Evolutionary conservation across 495 filamentous ascomycete genomes (phyloP).

Genomic region (Penicillium angulare): DNA sequence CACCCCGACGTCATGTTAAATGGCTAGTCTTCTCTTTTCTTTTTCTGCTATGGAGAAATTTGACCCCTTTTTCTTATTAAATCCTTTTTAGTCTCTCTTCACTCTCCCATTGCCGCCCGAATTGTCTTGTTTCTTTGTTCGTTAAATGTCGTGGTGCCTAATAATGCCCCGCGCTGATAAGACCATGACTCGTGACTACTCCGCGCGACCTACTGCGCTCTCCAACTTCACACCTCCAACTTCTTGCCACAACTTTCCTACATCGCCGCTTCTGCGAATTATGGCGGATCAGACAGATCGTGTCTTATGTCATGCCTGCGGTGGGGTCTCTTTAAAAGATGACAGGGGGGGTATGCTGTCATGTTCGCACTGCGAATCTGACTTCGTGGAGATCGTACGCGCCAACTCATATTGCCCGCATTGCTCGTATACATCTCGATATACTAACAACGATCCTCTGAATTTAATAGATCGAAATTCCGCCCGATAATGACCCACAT

Average conservation of each 20-base stretch:
- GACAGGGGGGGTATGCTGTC: conserved; percentile 61
- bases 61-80: not conserved
- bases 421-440: not conserved
- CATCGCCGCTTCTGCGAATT: not conserved
- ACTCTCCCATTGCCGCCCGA: not conserved
- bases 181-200: conserved; percentile 21
- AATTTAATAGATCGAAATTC: conserved; percentile 34
- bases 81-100: not conserved
- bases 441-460: conserved; percentile 30
- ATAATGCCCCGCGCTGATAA: conserved; percentile 16
- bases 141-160: not conserved
- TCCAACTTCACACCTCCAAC: not conserved
- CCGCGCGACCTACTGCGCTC: conserved; percentile 9
- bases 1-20: conserved; percentile 1
- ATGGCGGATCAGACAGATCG: conserved; percentile 48
- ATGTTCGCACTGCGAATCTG: conserved; percentile 71
- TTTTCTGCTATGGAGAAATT: not conserved
- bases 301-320: conserved; percentile 79
- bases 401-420: not conserved
- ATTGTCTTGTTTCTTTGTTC: not conserved
- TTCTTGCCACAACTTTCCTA: not conserved
- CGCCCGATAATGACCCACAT: conserved; percentile 24
- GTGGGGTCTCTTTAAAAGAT: conserved; percentile 73
- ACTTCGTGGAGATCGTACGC: conserved; percentile 76
- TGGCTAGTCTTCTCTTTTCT: conserved; percentile 3